Conservation (phyloP, 179 eudicot genomes). For the Silene noctiflora region DNA sequence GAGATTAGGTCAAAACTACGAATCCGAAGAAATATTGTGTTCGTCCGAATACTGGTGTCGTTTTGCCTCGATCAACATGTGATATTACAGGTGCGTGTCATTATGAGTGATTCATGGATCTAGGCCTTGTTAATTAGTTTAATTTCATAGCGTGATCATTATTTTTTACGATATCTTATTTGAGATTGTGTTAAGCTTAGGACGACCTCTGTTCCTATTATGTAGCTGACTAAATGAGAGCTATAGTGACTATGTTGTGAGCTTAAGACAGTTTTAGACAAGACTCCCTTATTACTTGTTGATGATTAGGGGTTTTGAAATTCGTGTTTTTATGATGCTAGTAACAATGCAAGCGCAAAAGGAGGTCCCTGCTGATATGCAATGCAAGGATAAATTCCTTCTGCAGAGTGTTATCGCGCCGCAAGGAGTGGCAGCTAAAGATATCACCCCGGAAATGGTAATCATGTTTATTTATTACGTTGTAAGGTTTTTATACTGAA, state of each 20-base stretch:
- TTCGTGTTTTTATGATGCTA: conserved; percentile 11
- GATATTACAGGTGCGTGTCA: conserved; percentile 48
- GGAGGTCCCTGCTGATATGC: conserved; percentile 66
- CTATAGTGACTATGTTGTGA: no score
- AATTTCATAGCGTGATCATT: neutral
- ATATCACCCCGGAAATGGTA: conserved; percentile 68
- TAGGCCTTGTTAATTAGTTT: neutral
- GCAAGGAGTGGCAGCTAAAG: conserved; percentile 46
- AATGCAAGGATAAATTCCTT: conserved; percentile 75
- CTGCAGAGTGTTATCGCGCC: conserved; percentile 58
- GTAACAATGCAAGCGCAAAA: conserved; percentile 72
- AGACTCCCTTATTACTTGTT: neutral
- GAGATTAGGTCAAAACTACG: conserved; percentile 58
- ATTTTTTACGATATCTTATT: no score
- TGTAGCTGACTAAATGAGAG: no score
- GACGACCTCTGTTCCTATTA: no score
- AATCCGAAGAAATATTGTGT: conserved; percentile 85
- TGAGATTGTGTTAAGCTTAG: no score
- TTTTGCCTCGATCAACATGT: conserved; percentile 57
- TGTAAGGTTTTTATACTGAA: neutral
- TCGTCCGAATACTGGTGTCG: conserved; percentile 68
- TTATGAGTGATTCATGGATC: neutral
- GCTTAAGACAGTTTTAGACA: no score
- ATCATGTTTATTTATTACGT: neutral
- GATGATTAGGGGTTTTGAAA: conserved; percentile 2